Percentiles rank a stretch among this genome's conserved stretches.
Evolutionary conservation across 352 stramenopile species (phyloP).

Genomic region (Phytophthora syringae): DNA sequence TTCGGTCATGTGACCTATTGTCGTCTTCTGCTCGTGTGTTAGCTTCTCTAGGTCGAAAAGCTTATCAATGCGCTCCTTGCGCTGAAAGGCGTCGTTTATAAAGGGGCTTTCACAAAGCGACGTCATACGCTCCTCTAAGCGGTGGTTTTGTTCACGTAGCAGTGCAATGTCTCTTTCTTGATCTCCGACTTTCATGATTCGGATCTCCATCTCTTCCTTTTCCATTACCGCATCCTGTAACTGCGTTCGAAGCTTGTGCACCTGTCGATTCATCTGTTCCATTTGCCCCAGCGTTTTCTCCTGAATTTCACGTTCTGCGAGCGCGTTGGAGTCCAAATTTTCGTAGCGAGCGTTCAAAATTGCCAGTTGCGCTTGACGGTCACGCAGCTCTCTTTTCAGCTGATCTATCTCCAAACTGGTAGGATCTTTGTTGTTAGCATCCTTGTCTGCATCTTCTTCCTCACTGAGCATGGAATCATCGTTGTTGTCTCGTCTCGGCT

Average conservation of each 20-base stretch:
- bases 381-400: conserved; percentile 76
- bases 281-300: conserved; percentile 88
- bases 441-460: conserved; percentile 25
- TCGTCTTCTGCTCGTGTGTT: conserved; percentile 76
- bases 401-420: conserved; percentile 54
- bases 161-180: conserved; percentile 82
- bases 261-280: conserved; percentile 92
- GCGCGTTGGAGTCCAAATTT: conserved; percentile 84
- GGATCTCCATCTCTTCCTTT: conserved; percentile 80
- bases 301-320: conserved; percentile 89
- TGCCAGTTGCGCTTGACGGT: conserved; percentile 81
- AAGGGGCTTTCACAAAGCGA: conserved; percentile 93
- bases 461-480: conserved; percentile 39
- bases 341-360: conserved; percentile 92
- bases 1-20: conserved; percentile 71
- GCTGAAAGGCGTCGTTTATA: conserved; percentile 92
- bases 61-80: conserved; percentile 87
- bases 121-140: conserved; percentile 91
- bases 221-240: conserved; percentile 81
- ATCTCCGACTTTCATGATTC: conserved; percentile 66
- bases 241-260: conserved; percentile 88
- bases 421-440: conserved; percentile 11
- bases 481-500: conserved; percentile 42
- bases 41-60: conserved; percentile 87
- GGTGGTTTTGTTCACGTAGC: conserved; percentile 82